Evolutionary conservation across 2,329 filamentous ascomycete species (phyloP), one percentile per base, ranked within the genome.

Genomic region (Chrysosphaeria jannelii): DNA sequence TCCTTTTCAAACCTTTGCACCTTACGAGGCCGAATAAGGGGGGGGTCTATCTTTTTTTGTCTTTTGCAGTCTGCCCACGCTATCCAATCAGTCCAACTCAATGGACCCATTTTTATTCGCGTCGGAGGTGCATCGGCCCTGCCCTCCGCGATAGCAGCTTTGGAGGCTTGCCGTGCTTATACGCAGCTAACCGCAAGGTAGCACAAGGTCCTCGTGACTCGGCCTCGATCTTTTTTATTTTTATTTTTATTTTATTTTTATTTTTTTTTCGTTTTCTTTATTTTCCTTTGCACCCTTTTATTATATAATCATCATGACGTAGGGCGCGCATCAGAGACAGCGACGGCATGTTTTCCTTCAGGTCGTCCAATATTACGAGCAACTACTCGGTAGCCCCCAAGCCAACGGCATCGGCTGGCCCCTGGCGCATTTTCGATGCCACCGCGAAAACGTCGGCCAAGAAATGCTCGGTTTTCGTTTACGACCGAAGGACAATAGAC

Each of bases 381-480:
- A 88, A 90, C 48, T 97, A 97, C 46, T 63, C 70, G 34, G 54
- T 93, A 33, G 68, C 75, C 12, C 55, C 66, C 13, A 63, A 61
- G 28, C 60, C 71, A 8, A 68, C 63, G n/a, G 71, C 76, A 24
- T 63, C 63, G 24, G 74, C 79, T 10, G 85, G 85, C 10, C 75
- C 79, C 28, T 97, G 85, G 85, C 89, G 78, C 50, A 85, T 97
- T 37, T 81, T 81, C 54, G 79, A 91, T 48, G 79, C 74, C 28
- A 93, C 89, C 52, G 88, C 88, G 49, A 93, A 91, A 47, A 76
- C 71, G 14, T 90, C 78, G 0, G 75, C 74, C 33, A 89, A 85
- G 42, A 45, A 67, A 6, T 85, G 69, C 26, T 91, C 79, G 10
- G 66, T 93, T 33, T 97, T 93, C 37, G 66, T 93, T 33, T 91